Percentiles rank a stretch among this genome's conserved stretches.
Conservation (phyloP, 2,329 filamentous ascomycete species). For the Zalaria sp. region DNA sequence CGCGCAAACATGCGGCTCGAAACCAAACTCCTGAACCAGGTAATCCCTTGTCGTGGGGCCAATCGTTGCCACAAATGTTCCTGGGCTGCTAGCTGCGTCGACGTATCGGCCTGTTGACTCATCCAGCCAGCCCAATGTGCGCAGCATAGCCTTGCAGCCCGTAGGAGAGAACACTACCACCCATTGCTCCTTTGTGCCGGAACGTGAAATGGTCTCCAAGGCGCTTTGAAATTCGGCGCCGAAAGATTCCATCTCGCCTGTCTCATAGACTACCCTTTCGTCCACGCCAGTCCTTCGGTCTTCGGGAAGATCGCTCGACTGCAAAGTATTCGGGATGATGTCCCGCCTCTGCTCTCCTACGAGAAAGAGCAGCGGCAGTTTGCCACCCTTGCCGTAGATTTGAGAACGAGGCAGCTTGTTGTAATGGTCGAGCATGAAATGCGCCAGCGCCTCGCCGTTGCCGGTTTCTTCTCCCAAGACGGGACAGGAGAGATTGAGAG, state of each 20-base stretch:
- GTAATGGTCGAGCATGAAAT: constrained; percentile 70
- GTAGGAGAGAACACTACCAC: constrained; percentile 57
- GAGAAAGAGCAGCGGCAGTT: constrained; percentile 63
- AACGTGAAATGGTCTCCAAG: constrained; percentile 3
- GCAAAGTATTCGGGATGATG: constrained; percentile 72
- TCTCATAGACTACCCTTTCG: constrained; percentile 78
- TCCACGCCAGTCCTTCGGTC: constrained; percentile 49
- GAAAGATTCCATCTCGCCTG: constrained; percentile 69
- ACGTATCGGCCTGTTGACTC: constrained; percentile 21
- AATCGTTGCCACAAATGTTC: constrained; percentile 66
- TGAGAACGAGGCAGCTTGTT: constrained; percentile 22
- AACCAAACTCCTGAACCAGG: constrained; percentile 49
- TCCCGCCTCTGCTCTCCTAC: constrained; percentile 84
- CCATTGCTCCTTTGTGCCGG: constrained; percentile 41
- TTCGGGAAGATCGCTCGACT: constrained; percentile 37
- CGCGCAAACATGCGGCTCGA: constrained; percentile 66
- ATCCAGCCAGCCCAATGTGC: constrained; percentile 34
- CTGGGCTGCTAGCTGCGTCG: constrained; percentile 9
- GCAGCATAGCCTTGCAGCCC: constrained; percentile 47
- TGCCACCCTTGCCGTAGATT: constrained; percentile 19
- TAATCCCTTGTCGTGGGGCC: constrained; percentile 81
- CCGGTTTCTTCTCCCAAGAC: constrained; percentile 73
- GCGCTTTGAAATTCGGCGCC: constrained; percentile 43
- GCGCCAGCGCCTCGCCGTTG: constrained; percentile 66
- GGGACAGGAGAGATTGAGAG: constrained; percentile 35